phyloP scores from a whole-genome alignment of 2,329 filamentous ascomycete species.

The Thermothelomyces thermophilus region DNA sequence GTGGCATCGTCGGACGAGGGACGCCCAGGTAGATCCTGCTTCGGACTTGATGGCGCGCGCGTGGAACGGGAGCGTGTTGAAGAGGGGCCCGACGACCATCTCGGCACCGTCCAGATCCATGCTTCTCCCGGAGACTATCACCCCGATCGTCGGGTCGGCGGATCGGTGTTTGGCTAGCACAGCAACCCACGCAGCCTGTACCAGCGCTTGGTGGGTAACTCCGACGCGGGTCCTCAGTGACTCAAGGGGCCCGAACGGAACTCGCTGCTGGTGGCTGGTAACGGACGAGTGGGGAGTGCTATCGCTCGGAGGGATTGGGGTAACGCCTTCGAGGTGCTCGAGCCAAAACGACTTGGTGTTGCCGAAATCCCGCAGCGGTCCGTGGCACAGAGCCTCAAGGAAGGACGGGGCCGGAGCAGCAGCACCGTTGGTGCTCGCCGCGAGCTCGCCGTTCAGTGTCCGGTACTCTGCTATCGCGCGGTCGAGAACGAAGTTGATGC shows the following conservation, averaged over 20 bases:
- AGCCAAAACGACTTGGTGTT: slow-evolving; percentile 59
- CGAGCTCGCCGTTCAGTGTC: slow-evolving; percentile 8
- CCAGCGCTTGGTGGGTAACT: slow-evolving; percentile 71
- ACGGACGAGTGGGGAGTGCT: slow-evolving; percentile 21
- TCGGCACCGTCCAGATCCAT: slow-evolving; percentile 62
- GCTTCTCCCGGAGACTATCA: slow-evolving; percentile 72
- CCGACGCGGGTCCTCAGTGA: slow-evolving; percentile 50
- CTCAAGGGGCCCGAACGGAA: slow-evolving; percentile 43
- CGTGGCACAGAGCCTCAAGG: slow-evolving; percentile 58
- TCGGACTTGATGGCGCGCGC: not conserved
- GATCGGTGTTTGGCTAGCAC: slow-evolving; percentile 48
- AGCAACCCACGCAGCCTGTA: slow-evolving; percentile 68
- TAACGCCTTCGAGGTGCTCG: slow-evolving; percentile 40
- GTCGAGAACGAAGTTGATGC: slow-evolving; percentile 61
- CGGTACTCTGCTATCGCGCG: slow-evolving; percentile 49
- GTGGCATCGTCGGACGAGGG: slow-evolving; percentile 59
- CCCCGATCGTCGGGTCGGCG: slow-evolving; percentile 50
- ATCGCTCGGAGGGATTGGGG: slow-evolving; percentile 21
- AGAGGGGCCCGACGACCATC: slow-evolving; percentile 69
- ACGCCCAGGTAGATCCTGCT: slow-evolving; percentile 43
- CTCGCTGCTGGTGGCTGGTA: slow-evolving; percentile 21
- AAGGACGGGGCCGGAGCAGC: slow-evolving; percentile 46
- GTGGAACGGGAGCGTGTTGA: slow-evolving; percentile 80
- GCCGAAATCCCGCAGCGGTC: slow-evolving; percentile 52
- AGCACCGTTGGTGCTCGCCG: not conserved